Base-by-base conservation (phyloP, 2,329 filamentous ascomycete species). In the Myriosclerotinia duriaeana region DNA sequence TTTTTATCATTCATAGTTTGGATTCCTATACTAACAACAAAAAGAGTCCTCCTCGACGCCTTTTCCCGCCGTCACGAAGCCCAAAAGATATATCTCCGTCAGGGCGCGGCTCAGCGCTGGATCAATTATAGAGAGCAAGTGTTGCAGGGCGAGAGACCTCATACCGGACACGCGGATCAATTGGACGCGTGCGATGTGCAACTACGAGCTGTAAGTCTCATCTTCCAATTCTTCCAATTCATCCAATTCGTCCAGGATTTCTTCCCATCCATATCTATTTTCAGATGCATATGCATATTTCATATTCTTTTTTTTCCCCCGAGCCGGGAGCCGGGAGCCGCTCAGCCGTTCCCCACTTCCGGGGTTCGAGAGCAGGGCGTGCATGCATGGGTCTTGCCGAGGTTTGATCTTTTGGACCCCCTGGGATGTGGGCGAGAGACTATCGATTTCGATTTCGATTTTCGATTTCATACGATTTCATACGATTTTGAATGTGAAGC, bases 61-160 rank as follows among this genome's bases (percentile, higher is more conserved):
- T 86, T 82, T 71, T 80, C 85, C 11, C 81, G 87, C 71, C 81
- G 87, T 62, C 87, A 89, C 76, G 84, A 88, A 72, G 85, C 79
- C 38, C 86, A 87, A 71, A 89, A 88, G 79, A 89, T 89, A 71
- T 87, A 85, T 71, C 79, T 86, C 67, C 82, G 86, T 44, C 87
- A 89, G 74, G 79, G 79, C 36, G 86, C 85, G 38, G 85, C 84
- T 46, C 84, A 86, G 76, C 78, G 82, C 71, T 89, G 87, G 86
- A 76, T 88, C 67, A 79, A 82, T 67, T 81, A 80, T 74, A 80
- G 86, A 67, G 80, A 83, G 48, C 76, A 79, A 52, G 79, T 87
- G 65, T 78, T 89, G 52, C 80, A 82, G 72, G 84, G 84, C 58
- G 78, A 80, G 48, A 78, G 80, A 72, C 82, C 85, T 56, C 79